phyloP scores from a whole-genome alignment of 73 alveolate species.

The Paramecium octaurelia region DNA sequence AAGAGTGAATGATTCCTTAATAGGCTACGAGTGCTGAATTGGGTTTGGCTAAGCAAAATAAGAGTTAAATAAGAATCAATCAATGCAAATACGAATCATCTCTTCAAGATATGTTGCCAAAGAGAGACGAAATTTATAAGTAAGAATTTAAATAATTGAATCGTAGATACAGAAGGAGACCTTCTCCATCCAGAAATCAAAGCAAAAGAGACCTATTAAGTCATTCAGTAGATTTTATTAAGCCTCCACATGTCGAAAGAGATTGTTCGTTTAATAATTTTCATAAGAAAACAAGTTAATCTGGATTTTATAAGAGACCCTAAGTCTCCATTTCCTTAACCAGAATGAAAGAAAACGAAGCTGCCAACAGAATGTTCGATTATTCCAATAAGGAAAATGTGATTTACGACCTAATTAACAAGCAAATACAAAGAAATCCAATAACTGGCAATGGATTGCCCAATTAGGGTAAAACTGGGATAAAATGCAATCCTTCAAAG shows the following conservation, averaged over 20 bases:
- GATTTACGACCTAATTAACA: not conserved
- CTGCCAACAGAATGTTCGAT: not conserved
- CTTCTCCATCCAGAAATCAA: not conserved
- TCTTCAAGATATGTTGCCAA: not conserved
- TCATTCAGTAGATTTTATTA: not conserved
- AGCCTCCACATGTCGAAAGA: not conserved
- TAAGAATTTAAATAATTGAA: not conserved
- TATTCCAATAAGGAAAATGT: not conserved
- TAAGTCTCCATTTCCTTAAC: not conserved
- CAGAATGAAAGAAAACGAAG: not conserved
- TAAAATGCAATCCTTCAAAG: not conserved
- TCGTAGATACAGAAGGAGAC: not conserved
- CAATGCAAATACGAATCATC: not conserved
- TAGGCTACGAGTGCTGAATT: not conserved
- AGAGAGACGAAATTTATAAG: not conserved
- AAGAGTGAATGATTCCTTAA: not conserved
- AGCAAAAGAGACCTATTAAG: not conserved
- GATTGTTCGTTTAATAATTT: not conserved
- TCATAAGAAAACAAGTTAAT: not conserved
- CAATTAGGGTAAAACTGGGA: not conserved
- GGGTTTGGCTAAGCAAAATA: not conserved
- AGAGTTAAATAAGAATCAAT: not conserved
- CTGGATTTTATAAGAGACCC: conserved; percentile 3
- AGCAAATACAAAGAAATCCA: not conserved
- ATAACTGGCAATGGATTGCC: not conserved